Evolutionary conservation across 345 rosid species (phyloP), one percentile per base, ranked within the genome.

Genomic region (Rhizophora apiculata): DNA sequence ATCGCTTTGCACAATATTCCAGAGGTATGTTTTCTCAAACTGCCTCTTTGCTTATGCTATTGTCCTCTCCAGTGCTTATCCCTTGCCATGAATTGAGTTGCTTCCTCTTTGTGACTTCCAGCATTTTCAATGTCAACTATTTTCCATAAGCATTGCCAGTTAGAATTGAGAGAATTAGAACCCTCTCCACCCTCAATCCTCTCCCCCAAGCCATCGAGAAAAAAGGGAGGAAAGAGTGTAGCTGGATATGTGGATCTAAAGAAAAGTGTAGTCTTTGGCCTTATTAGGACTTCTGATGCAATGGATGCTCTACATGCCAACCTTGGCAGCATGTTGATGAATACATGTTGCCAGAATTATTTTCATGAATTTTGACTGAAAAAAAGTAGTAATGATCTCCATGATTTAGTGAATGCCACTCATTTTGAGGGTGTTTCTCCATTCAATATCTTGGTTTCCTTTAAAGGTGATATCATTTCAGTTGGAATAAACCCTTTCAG

Each of bases 1-100:
- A 95, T 95, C 67, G 97, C 99, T 69, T 82, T 95, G 86, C 99
- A 92, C 76, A 95, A 95, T 87, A 90, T 95, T 78, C 99, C 99
- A 0, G 96, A 95, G 97, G 99, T 95, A 84, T 65, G 55, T 22
- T 59, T 65, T 68, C 66, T 79, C 60, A 13, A 13, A 10, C 24
- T 29, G 9, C 24, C 43, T 21, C 46, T 62, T 52, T 52, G 26
- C n/a, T 24, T 18, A 26, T n/a, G 60, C 31, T 30, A 5, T 68
- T 26, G 34, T 36, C 26, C 36, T 68, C 9, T 24, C 43, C 46
- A 30, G 56, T 60, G 43, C 36, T 62, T 34, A n/a, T 34, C 26
- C 37, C 19, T 22, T 29, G 20, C 62, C 65, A 62, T 37, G 3
- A 34, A 58, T 62, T 18, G 26, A 53, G 53, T 53, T 37, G 24